phyloP scores from a whole-genome alignment of 2,329 filamentous ascomycete genomes.

The Scorias spongiosa region DNA sequence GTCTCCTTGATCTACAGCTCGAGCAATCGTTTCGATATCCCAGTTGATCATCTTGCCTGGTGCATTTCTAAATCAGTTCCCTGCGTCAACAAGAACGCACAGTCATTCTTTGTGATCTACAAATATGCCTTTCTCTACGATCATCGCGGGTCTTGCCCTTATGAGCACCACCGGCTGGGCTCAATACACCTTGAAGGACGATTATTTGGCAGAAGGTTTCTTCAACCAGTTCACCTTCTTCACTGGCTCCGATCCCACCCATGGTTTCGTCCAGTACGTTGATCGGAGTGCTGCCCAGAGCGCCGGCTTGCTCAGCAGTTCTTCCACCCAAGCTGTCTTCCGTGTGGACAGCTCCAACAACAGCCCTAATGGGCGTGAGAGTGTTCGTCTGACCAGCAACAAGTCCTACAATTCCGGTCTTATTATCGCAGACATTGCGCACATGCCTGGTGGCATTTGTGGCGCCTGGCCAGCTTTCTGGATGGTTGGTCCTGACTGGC shows the following conservation, averaged over 20 bases:
- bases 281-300: conserved; percentile 37
- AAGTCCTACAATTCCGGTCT: conserved; percentile 49
- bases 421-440: conserved; percentile 55
- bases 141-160: conserved; percentile 7
- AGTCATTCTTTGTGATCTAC: conserved; percentile 5
- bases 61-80: background rate
- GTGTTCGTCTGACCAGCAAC: conserved; percentile 55
- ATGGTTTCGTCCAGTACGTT: conserved; percentile 60
- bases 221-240: conserved; percentile 39
- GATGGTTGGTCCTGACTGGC: conserved; percentile 24
- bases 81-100: conserved; percentile 1
- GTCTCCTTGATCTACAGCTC: background rate
- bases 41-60: background rate
- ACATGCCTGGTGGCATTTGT: conserved; percentile 58
- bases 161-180: conserved; percentile 15
- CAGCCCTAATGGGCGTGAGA: conserved; percentile 45
- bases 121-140: conserved; percentile 10
- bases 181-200: conserved; percentile 27
- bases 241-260: conserved; percentile 48
- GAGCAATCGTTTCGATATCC: background rate
- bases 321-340: conserved; percentile 15
- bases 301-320: conserved; percentile 11
- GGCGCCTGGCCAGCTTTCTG: conserved; percentile 44
- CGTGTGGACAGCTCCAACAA: conserved; percentile 24
- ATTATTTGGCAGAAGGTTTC: conserved; percentile 31